A percentile compares a stretch with the other conserved stretches of the same genome.
These are phyloP conservation scores for Apocynum venetum DNA, from an alignment of 257 asterid species.

Conservation along the genomic window DNA sequence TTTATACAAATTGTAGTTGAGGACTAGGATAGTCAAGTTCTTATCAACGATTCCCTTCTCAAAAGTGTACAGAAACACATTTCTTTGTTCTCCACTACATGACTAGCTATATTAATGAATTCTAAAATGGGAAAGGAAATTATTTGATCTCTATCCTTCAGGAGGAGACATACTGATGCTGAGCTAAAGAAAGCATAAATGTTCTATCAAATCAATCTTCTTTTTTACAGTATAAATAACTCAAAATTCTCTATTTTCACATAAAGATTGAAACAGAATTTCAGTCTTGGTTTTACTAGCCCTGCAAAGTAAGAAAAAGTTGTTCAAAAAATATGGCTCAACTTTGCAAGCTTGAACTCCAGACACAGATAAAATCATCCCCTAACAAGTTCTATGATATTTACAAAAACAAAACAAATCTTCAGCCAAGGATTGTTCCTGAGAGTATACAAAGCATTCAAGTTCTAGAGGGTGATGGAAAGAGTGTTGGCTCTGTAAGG, in stretches of 20 bases:
- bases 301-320: neutral
- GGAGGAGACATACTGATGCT: neutral
- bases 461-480: constrained; percentile 4
- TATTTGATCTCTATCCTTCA: neutral
- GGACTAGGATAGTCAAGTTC: no score
- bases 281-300: neutral
- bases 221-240: constrained; percentile 10
- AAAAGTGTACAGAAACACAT: neutral
- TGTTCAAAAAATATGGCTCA: constrained; percentile 36
- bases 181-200: neutral
- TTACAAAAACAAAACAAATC: neutral
- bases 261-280: neutral
- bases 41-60: neutral
- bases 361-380: neutral
- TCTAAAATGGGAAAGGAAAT: neutral
- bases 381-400: neutral
- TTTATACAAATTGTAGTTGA: no score
- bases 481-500: constrained; percentile 6
- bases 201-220: neutral
- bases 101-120: neutral
- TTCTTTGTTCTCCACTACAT: neutral
- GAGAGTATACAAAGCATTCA: neutral
- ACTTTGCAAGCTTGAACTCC: constrained; percentile 24
- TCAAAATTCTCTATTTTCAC: neutral
- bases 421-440: neutral